These are phyloP conservation scores for Podospora pseudopauciseta DNA, from an alignment of 495 filamentous ascomycete species.

Conservation along the genomic window DNA sequence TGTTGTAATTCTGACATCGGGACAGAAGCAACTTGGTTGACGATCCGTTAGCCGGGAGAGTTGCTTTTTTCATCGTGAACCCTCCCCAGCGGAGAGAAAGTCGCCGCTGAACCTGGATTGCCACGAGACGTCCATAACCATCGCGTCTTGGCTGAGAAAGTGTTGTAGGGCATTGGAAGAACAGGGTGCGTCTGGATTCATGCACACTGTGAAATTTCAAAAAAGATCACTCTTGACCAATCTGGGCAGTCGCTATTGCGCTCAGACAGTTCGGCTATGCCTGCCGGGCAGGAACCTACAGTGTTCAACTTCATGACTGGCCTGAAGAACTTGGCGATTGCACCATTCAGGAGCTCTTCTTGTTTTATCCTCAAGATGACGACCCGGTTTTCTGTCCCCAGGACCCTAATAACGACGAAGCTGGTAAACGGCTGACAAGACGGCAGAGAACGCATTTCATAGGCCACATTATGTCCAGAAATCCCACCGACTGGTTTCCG, in stretches of 20 bases:
- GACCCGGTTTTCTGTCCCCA: neutral
- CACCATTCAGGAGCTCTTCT: slow-evolving; percentile 7
- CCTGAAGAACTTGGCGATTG: neutral
- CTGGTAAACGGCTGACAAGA: neutral
- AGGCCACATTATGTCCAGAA: neutral
- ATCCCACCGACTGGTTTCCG: slow-evolving; percentile 8
- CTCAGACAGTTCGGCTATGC: neutral
- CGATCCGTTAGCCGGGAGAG: neutral
- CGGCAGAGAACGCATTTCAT: too few relatives aligned
- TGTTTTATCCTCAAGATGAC: neutral
- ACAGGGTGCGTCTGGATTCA: neutral
- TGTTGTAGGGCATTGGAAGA: too few relatives aligned
- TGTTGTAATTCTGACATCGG: neutral
- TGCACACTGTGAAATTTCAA: neutral
- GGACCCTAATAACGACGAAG: neutral
- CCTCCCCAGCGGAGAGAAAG: neutral
- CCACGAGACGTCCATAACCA: neutral
- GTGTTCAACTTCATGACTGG: neutral
- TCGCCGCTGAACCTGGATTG: neutral
- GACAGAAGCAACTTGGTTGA: neutral
- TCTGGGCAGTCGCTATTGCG: neutral
- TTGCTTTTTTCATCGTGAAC: neutral
- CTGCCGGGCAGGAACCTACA: neutral
- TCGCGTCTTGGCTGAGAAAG: neutral
- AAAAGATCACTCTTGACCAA: neutral